Evolutionary conservation across 768 basidiomycete genomes (phyloP).

Genomic region (Lentinula lateritia): DNA sequence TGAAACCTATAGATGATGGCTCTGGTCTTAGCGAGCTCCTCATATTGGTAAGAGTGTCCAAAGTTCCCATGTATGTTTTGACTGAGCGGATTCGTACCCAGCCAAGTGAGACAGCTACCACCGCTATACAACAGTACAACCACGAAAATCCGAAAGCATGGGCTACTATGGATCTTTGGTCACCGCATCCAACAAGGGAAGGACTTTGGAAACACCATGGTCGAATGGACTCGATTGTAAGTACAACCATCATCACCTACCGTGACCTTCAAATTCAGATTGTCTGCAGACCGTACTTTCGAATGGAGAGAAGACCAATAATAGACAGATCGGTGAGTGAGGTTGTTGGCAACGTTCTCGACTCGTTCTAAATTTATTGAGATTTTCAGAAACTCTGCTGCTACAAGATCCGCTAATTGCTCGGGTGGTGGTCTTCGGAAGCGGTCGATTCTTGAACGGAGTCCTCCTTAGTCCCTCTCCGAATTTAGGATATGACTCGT

Average conservation of each 20-base stretch:
- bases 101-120: neutral
- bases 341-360: neutral
- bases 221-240: slow-evolving; percentile 16
- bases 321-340: slow-evolving; percentile 19
- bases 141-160: neutral
- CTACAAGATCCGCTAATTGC: slow-evolving; percentile 13
- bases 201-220: slow-evolving; percentile 16
- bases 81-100: neutral
- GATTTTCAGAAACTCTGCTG: slow-evolving; percentile 15
- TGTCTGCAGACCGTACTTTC: slow-evolving; percentile 20
- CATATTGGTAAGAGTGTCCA: neutral
- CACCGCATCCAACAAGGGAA: neutral
- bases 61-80: neutral
- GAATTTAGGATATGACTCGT: neutral
- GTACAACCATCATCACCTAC: neutral
- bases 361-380: no score
- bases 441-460: slow-evolving; percentile 18
- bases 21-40: neutral
- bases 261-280: neutral
- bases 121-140: neutral
- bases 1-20: neutral
- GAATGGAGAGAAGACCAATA: slow-evolving; percentile 24
- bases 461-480: slow-evolving; percentile 13
- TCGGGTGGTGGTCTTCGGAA: slow-evolving; percentile 18
- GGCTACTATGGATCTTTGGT: neutral